These are phyloP conservation scores for Hyaloperonospora brassicae DNA, from an alignment of 352 stramenopile species.

Conservation along the genomic window DNA sequence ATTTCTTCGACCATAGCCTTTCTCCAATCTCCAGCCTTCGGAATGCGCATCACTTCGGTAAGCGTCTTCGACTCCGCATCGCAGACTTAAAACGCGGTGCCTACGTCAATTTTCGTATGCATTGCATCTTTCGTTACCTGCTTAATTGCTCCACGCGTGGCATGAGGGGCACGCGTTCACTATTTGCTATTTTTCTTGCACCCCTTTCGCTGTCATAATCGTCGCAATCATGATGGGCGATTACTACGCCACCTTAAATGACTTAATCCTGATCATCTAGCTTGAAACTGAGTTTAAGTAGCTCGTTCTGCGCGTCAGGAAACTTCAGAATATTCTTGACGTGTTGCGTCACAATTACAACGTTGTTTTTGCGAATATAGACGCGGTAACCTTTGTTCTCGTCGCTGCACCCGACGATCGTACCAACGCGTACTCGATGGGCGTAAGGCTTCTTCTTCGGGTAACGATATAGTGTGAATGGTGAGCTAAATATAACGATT, in stretches of 20 bases:
- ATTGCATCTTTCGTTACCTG: neutral
- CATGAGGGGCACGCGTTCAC: neutral
- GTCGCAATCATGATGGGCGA: no score
- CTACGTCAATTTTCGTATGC: neutral
- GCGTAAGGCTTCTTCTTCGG: neutral
- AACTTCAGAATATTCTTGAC: neutral
- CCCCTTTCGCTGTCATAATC: no score
- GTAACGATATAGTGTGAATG: neutral
- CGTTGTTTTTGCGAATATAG: neutral
- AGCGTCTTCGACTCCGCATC: neutral
- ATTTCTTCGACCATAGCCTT: no score
- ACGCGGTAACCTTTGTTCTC: neutral
- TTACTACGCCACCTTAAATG: no score
- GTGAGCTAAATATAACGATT: neutral
- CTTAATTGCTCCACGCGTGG: neutral
- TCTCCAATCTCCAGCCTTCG: neutral
- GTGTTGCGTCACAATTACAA: neutral
- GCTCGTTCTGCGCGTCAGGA: neutral
- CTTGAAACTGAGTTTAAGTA: no score
- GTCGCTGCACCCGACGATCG: neutral
- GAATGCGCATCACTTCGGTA: neutral
- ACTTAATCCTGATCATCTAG: no score
- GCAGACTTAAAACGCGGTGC: neutral
- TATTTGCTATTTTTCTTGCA: no score
- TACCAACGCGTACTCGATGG: neutral